Evolutionary conservation across 2,329 filamentous ascomycete genomes (phyloP), one percentile per base, ranked within the genome.

Genomic region (Pestalotiopsis sp.): DNA sequence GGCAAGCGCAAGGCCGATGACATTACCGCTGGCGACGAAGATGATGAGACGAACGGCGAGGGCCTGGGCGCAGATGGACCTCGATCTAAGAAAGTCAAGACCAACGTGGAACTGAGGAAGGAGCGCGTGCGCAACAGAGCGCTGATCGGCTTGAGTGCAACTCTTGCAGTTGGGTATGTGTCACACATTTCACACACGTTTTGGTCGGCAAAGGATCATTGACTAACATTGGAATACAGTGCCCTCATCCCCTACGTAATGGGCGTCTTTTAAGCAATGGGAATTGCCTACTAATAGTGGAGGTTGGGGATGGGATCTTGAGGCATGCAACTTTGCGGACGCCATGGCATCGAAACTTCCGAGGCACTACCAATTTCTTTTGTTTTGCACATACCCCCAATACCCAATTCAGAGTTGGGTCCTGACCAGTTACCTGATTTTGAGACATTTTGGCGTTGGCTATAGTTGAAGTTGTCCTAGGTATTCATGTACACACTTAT

Each of bases 131-230:
- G 93, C 82, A 93, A 91, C 80, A 90, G 94, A 77, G 94, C 96
- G 61, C 84, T 97, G 70, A 87, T 97, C 71, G 95, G 96, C 69
- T 88, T 98, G 66, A 93, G 91, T 71, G 94, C 94, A 68, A 96
- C 93, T 61, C 87, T 98, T 79, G 93, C 93, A 68, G 88, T 98
- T 80, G 95, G 95, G 96, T 98, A 88, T 84, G 94, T 92, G 38
- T 23, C 20, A 25, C 38, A 7, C 64, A 71, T 36, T 2, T 69
- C 17, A 68, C 68, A 68, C 36, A 59, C 25, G n/a, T 39, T 38
- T 41, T 49, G 41, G 59, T 62, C 36, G 58, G 57, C 62, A 23
- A 41, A 68, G 84, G 82, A 25, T 49, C 27, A 25, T 62, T 20
- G 27, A 20, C 36, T 64, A 45, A 60, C 66, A 20, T 4, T 45